Evolutionary conservation across 116 monocot species (phyloP).

Genomic region (Cymodocea nodosa): DNA sequence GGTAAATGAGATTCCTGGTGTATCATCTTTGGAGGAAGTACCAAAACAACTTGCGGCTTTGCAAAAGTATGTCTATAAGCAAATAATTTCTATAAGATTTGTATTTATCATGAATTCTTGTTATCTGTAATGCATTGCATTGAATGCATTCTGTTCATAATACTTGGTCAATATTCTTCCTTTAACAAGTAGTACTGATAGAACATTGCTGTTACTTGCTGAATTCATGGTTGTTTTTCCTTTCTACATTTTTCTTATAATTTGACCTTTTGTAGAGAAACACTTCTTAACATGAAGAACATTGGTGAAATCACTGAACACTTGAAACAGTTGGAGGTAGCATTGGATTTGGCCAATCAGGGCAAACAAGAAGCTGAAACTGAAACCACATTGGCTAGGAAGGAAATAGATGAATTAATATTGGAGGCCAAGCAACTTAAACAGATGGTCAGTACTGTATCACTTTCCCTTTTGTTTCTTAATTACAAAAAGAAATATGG

Average conservation of each 20-base stretch:
- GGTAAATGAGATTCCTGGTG: conserved; percentile 63
- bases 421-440: conserved; percentile 63
- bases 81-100: background rate
- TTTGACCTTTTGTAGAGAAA: conserved; percentile 31
- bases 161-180: background rate
- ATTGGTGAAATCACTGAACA: conserved; percentile 54
- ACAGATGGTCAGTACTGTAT: conserved; percentile 35
- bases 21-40: conserved; percentile 61
- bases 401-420: conserved; percentile 33
- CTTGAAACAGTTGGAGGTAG: conserved; percentile 57
- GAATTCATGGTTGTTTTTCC: background rate
- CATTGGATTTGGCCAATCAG: conserved; percentile 41
- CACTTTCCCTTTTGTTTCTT: background rate
- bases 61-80: conserved; percentile 50
- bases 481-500: background rate
- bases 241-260: conserved; percentile 1
- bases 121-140: background rate
- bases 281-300: conserved; percentile 57
- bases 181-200: too few relatives aligned
- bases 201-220: background rate
- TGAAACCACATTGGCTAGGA: conserved; percentile 43
- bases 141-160: background rate
- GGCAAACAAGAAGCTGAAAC: conserved; percentile 49
- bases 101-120: background rate
- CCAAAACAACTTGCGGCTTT: conserved; percentile 47